These are phyloP conservation scores for Kuraishia cidri DNA, from an alignment of 805 yeast genomes.

Conservation along the genomic window DNA sequence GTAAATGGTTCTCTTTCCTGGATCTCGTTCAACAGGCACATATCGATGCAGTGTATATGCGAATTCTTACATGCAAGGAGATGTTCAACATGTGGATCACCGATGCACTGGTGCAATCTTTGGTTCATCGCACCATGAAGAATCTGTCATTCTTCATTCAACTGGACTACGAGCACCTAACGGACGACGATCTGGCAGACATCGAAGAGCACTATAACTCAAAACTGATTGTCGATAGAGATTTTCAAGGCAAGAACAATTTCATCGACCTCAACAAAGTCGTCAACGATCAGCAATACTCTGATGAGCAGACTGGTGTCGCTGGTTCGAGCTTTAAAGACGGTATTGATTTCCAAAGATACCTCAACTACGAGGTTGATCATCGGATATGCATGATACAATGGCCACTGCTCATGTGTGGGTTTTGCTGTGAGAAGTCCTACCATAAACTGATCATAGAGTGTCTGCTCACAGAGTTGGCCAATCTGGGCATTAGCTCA, in stretches of 20 bases:
- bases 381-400: slow-evolving; percentile 21
- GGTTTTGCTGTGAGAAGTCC: slow-evolving; percentile 13
- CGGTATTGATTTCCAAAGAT: slow-evolving; percentile 11
- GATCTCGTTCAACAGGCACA: slow-evolving; percentile 20
- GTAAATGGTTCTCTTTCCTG: slow-evolving; percentile 16
- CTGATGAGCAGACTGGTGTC: background rate
- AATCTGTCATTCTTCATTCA: slow-evolving; percentile 13
- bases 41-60: slow-evolving; percentile 22
- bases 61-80: slow-evolving; percentile 22
- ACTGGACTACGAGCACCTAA: slow-evolving; percentile 9
- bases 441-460: slow-evolving; percentile 17
- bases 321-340: no score
- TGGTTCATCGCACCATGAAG: slow-evolving; percentile 10
- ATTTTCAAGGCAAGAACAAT: slow-evolving; percentile 7
- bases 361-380: slow-evolving; percentile 14
- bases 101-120: slow-evolving; percentile 8
- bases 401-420: slow-evolving; percentile 16
- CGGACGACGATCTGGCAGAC: slow-evolving; percentile 7
- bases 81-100: slow-evolving; percentile 9
- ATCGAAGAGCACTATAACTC: slow-evolving; percentile 13
- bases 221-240: slow-evolving; percentile 8
- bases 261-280: background rate
- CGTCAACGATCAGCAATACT: slow-evolving; percentile 8
- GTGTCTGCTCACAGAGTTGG: slow-evolving; percentile 12
- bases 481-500: slow-evolving; percentile 16